Percentiles rank a stretch among this genome's conserved stretches.
These are phyloP conservation scores for Parmelia sp. DNA, from an alignment of 495 filamentous ascomycete genomes.

Conservation along the genomic window DNA sequence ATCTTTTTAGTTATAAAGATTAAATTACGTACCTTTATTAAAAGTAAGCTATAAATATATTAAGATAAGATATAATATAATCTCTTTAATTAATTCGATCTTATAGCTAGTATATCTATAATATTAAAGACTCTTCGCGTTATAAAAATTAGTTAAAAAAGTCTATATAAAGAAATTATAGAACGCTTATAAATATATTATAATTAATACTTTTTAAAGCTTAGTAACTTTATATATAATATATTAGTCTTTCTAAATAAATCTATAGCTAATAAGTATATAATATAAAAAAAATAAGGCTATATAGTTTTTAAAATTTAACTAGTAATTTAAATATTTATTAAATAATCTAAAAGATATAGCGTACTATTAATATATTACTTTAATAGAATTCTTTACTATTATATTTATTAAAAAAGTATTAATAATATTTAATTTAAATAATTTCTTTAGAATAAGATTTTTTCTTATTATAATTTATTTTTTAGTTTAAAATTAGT, in stretches of 20 bases:
- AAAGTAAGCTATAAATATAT: background rate
- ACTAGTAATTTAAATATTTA: background rate
- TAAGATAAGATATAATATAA: background rate
- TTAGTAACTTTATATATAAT: background rate
- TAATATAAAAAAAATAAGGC: background rate
- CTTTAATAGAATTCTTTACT: background rate
- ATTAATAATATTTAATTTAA: background rate
- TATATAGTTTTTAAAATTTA: background rate
- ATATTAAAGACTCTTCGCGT: background rate
- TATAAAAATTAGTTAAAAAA: slow-evolving; percentile 1
- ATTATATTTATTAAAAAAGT: background rate
- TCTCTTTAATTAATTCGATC: background rate
- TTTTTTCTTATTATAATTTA: background rate
- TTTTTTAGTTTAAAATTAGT: background rate
- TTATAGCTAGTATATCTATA: background rate
- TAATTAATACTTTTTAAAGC: background rate
- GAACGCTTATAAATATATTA: background rate
- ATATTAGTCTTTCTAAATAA: background rate
- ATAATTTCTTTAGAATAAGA: background rate
- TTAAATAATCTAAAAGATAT: background rate
- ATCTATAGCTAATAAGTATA: background rate
- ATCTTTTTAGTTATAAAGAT: background rate
- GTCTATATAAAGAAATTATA: background rate
- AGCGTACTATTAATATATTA: background rate
- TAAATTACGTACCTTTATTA: background rate